Base-by-base conservation (phyloP, 495 filamentous ascomycete genomes). In the Penicillium riverlandense region DNA sequence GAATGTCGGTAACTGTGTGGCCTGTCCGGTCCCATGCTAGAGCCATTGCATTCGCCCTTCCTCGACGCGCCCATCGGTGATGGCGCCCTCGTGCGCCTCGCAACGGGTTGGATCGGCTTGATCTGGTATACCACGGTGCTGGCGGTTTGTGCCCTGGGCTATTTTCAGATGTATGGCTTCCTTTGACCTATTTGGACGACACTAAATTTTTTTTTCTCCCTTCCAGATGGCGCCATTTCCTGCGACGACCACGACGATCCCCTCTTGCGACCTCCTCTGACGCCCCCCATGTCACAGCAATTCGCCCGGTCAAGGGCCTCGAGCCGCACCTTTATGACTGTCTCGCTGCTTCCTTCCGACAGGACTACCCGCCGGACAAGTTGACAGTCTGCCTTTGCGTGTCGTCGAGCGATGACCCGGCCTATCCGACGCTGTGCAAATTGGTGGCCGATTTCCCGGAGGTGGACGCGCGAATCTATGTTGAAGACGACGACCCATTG, bases 321-420 rank as follows among this genome's bases (percentile, higher is more conserved):
- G 94, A 99, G 55, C 83, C 86, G 1, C 76, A 84, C 53, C 81
- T 97, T 22, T 95, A 94, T 68, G 86, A 92, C 50, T 96, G 92
- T 48, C 83, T 99, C 32, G 83, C 88, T n/a, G 84, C 91, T 11
- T 88, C 85, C 13, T 95, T 96, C 67, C 79, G 72, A 16, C 88
- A 95, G 48, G 74, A 75, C 37, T 99, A 97, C 57, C 89, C 90
- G 0, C 66, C 54, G 15, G 67, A 82, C 45, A 91, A 83, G 59
- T 65, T 95, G 54, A 91, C 86, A 13, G 78, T 96, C 30, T 82
- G 78, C 49, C 77, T 97, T 45, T 99, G 92, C 62, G 76, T 97
- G 34, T 75, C 86, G 0, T 82, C 84, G 2, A 76, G 74, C n/a
- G 55, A 69, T 37, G 94, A 97, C 59, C 85, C 94, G 0, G 85